phyloP scores from a whole-genome alignment of 2,329 filamentous ascomycete genomes.

The Alternaria triticina region DNA sequence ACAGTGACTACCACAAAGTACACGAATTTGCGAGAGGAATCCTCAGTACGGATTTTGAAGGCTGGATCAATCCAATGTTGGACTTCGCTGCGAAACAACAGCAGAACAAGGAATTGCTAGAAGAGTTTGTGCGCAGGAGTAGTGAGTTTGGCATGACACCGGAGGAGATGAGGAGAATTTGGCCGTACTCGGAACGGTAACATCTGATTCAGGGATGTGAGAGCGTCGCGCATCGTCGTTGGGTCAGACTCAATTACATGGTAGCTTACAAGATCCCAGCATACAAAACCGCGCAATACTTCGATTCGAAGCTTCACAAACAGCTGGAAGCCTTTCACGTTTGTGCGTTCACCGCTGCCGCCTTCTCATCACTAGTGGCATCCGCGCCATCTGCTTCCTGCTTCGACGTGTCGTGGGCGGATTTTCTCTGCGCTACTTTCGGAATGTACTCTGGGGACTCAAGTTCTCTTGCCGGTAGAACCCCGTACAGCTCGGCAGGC shows the following conservation, averaged over 20 bases:
- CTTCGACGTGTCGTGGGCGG: neutral
- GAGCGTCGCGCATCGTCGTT: neutral
- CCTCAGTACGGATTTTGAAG: slow-evolving; percentile 45
- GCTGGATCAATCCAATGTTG: slow-evolving; percentile 43
- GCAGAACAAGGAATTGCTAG: slow-evolving; percentile 34
- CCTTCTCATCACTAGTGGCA: neutral
- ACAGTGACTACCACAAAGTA: slow-evolving; percentile 35
- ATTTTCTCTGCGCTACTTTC: neutral
- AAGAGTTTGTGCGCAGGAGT: slow-evolving; percentile 18
- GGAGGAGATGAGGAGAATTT: slow-evolving; percentile 23
- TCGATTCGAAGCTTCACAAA: neutral
- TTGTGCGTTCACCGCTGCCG: neutral
- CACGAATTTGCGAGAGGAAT: slow-evolving; percentile 35
- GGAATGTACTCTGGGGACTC: neutral
- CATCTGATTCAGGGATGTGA: accelerated
- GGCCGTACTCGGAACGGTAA: slow-evolving; percentile 10
- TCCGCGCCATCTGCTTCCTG: neutral
- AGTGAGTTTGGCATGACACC: slow-evolving; percentile 18
- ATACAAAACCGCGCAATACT: neutral
- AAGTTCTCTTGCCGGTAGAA: neutral
- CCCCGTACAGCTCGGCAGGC: neutral
- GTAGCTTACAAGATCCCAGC: neutral
- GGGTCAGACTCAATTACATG: accelerated
- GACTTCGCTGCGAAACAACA: slow-evolving; percentile 28
- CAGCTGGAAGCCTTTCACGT: neutral